Evolutionary conservation across 2,329 filamentous ascomycete genomes (phyloP), one percentile per base, ranked within the genome.

Genomic region (Neoascochyta sp.): DNA sequence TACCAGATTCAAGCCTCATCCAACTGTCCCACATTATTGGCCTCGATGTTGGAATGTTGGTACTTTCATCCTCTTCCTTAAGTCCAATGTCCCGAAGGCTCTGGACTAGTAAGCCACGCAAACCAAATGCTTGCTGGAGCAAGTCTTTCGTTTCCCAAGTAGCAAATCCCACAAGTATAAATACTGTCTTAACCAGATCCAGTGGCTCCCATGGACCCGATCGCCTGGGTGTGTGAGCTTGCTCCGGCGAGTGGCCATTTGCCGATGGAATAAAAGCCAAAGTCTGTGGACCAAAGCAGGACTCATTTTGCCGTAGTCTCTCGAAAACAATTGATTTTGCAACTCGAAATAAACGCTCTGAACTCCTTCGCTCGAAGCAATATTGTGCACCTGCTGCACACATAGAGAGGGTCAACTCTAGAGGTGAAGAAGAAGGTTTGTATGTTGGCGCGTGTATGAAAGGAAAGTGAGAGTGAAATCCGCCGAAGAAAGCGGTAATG

Each of bases 381-480:
- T 58, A 59, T 22, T 59, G 54, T 8, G 57, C 56, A 6, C 57
- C 57, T 10, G 53, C 48, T 9, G 55, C 50, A 23, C 51, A 53
- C 45, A 62, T 60, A 4, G 52, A 47, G 5, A 62, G 36, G 2
- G 55, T 54, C 5, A 60, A 44, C 25, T 59, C 55, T 12, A 57
- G 26, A 3, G 57, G 54, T 7, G 54, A 56, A 21, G 43, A 45
- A 20, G 47, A 50, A 9, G 53, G 50, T 18, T 52, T 46, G 22
- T 54, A 62, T 7, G 54, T 62, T 4, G 56, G 52, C 21, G 41
- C 37, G 22, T 62, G 55, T 9, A 62, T 53, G 31, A 60, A 58
- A 1, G 56, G 56, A 10, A 57, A 54, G 28, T 60, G 56, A 8
- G 50, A 52, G 10, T 60, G 55, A 22, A 58, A 62, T 18, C 59